Evolutionary conservation across 768 basidiomycete genomes (phyloP).

Genomic region (Suillus luteus): DNA sequence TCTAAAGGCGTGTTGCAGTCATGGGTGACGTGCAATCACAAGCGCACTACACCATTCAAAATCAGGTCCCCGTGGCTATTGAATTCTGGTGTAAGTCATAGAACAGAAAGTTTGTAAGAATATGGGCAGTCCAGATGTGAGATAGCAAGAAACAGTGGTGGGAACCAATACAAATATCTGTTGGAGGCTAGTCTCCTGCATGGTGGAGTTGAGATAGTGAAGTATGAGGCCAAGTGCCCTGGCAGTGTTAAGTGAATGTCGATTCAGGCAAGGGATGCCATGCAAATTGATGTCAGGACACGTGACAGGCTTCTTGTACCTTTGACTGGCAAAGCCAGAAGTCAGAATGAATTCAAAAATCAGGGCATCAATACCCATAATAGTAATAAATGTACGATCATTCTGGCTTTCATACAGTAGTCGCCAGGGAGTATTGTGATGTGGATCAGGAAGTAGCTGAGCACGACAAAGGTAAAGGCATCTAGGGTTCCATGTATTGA

Average conservation of each 20-base stretch:
- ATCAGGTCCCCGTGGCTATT: no score
- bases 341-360: slow-evolving; percentile 39
- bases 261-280: neutral
- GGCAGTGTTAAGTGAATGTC: slow-evolving; percentile 20
- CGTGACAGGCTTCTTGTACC: neutral
- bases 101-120: neutral
- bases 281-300: neutral
- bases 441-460: neutral
- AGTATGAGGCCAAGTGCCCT: slow-evolving; percentile 44
- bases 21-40: no score
- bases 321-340: slow-evolving; percentile 32
- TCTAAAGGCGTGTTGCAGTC: slow-evolving; percentile 22
- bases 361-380: slow-evolving; percentile 42
- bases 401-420: slow-evolving; percentile 25
- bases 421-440: slow-evolving; percentile 39
- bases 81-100: neutral
- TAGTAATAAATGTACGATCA: slow-evolving; percentile 46
- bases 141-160: neutral
- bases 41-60: no score
- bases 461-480: neutral
- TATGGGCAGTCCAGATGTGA: neutral
- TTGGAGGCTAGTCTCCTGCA: no score
- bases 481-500: neutral
- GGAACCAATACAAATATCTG: neutral
- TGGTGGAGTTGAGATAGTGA: slow-evolving; percentile 41